Conservation (phyloP, 2,329 filamentous ascomycete genomes). For the Epichloe typhina region DNA sequence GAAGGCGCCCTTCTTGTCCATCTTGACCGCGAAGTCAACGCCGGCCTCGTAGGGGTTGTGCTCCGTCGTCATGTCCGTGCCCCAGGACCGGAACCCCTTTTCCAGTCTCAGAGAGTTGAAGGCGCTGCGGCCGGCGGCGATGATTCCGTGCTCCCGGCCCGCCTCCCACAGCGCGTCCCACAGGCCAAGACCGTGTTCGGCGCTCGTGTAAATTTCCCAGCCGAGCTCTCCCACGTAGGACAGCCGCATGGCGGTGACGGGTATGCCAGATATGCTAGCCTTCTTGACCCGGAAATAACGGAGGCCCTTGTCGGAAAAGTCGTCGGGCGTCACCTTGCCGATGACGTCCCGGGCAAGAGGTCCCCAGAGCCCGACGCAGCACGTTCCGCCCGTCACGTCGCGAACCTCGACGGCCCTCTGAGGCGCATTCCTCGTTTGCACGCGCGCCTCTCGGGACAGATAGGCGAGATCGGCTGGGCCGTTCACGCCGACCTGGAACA, state of each 20-base stretch:
- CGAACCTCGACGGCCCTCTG: slow-evolving; percentile 35
- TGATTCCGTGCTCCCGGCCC: slow-evolving; percentile 39
- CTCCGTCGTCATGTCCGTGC: slow-evolving; percentile 46
- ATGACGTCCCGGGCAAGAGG: slow-evolving; percentile 41
- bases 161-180: slow-evolving; percentile 46
- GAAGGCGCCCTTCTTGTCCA: slow-evolving; percentile 30
- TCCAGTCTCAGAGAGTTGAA: slow-evolving; percentile 47
- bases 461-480: slow-evolving; percentile 41
- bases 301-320: slow-evolving; percentile 32
- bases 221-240: slow-evolving; percentile 49
- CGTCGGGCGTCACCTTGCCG: slow-evolving; percentile 26
- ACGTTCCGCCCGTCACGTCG: slow-evolving; percentile 47
- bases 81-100: slow-evolving; percentile 44
- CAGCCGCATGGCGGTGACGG: slow-evolving; percentile 40
- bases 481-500: slow-evolving; percentile 45
- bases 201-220: slow-evolving; percentile 49
- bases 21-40: slow-evolving; percentile 34
- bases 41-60: slow-evolving; percentile 49
- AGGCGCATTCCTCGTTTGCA: slow-evolving; percentile 28
- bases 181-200: slow-evolving; percentile 42
- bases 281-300: slow-evolving; percentile 37
- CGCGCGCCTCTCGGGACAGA: slow-evolving; percentile 36
- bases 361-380: slow-evolving; percentile 50
- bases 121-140: slow-evolving; percentile 44
- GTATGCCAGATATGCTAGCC: slow-evolving; percentile 38